A percentile compares a stretch with the other conserved stretches of the same genome.
These are phyloP conservation scores for Fusarium mexicanum DNA, from an alignment of 2,329 filamentous ascomycete species.

Conservation along the genomic window DNA sequence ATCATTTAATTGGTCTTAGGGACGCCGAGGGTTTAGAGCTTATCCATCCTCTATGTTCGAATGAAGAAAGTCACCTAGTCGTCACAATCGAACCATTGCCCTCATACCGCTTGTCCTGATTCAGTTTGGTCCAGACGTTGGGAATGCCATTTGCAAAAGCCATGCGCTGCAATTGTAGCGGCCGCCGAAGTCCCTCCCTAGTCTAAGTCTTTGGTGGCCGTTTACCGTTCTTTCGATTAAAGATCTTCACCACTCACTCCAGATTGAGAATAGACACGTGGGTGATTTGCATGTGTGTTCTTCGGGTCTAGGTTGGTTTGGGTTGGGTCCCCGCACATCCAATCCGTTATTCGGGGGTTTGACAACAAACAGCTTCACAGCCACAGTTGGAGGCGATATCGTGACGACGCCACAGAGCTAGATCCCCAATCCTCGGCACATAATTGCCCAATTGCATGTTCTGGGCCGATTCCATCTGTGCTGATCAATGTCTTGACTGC, in stretches of 20 bases:
- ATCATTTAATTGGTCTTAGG: conserved; percentile 16
- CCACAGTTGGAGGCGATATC: conserved; percentile 29
- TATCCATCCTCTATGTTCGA: conserved; percentile 14
- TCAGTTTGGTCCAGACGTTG: conserved; percentile 30
- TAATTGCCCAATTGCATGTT: conserved; percentile 1
- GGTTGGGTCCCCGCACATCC: conserved; percentile 4
- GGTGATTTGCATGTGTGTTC: conserved; percentile 28
- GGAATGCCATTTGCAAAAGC: conserved; percentile 34
- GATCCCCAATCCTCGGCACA: conserved; percentile 11
- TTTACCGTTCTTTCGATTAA: conserved; percentile 19
- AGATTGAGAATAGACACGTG: conserved; percentile 31
- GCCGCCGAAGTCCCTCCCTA: conserved; percentile 33
- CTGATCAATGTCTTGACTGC: background rate
- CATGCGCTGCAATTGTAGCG: conserved; percentile 31
- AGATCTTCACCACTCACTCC: conserved; percentile 33
- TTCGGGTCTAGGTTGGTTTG: background rate
- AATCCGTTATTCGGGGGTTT: background rate
- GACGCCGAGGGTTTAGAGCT: conserved; percentile 6
- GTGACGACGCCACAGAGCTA: conserved; percentile 22
- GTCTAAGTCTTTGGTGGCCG: conserved; percentile 6
- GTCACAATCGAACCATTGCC: conserved; percentile 42
- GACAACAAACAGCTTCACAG: conserved; percentile 16
- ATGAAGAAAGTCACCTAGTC: conserved; percentile 10
- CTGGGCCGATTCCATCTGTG: background rate
- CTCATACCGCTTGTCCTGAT: conserved; percentile 33